Evolutionary conservation across 805 yeast genomes (phyloP), one percentile per base, ranked within the genome.

Genomic region (Starmerella bombicola): DNA sequence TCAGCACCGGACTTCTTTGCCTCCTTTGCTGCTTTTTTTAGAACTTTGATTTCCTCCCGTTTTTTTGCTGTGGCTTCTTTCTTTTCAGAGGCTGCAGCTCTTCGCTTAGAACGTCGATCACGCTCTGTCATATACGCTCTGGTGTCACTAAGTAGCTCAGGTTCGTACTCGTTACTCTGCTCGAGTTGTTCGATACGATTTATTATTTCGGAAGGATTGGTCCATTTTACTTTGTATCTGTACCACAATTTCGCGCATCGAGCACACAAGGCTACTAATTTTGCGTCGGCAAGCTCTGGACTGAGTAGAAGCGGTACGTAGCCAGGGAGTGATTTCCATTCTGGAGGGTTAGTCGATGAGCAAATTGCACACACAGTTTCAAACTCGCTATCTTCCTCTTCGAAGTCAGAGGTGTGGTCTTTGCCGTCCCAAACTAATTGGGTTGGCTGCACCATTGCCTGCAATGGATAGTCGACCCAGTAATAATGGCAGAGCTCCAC

Each of bases 241-340:
- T 95, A 69, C 97, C 97, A 88, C 22, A 91, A 55, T 43, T 80
- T 69, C 0, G 95, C 95, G 64, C 98, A 88, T 40, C 97, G 66
- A 22, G 70, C 61, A 58, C 98, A 88, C 12, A 88, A 62, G 0
- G 85, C 95, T 13, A 66, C 59, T n/a, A n/a, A n/a, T 2, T 74
- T 61, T 1, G 62, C 52, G 5, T 62, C 55, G 8, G 55, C 50
- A 1, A 51, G 61, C 3, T 61, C 58, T 10, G 67, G 65, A 6
- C 12, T 29, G 1, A n/a, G 25, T 3, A 38, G 39, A n/a, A 40
- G 28, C 4, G 59, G 59, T 2, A 66, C 62, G 22, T 66, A 68
- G 1, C 88, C 91, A 1, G 91, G 78, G 1, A 78, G 71, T 38
- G 80, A 65, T 48, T 70, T 73, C 95, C 94, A 83, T 38, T 69